Evolutionary conservation across 495 filamentous ascomycete species (phyloP), one percentile per base, ranked within the genome.

Genomic region (Podospora didyma): DNA sequence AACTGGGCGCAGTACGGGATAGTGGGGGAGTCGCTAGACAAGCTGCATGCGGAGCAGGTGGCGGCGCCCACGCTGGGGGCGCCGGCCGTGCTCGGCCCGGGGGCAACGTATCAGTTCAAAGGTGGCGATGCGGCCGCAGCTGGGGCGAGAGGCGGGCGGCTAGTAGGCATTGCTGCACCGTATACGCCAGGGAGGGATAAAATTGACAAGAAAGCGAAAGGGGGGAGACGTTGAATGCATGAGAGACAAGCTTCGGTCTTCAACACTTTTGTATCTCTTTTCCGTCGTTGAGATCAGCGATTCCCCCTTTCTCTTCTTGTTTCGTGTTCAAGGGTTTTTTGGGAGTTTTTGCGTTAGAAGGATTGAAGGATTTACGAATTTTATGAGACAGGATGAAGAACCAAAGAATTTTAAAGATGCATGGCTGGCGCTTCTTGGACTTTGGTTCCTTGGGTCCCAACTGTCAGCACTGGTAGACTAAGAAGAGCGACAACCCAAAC

Each of bases 1-100:
- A 95, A 95, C 74, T 96, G 92, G 92, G 82, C 83, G 6, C 90
- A 95, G 66, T 96, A 96, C 67, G 87, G 86, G 56, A 77, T 96
- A 17, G 84, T 91, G 1, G 91, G 90, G 23, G 86, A 88, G 54
- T 78, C 87, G 11, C 72, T 96, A 45, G 89, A 96, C 67, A 87
- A 86, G 69, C 76, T 96, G 61, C 92, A 96, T 72, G 79, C 82
- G 53, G 88, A 94, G 70, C 89, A 95, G 70, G 61, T 82, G 26
- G 70, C 71, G 49, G 77, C 87, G 39, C 91, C 91, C 0, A 74
- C 70, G 22, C 61, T 79, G 16, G 87, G 85, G 1, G 70, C 75
- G 46, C 85, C 86, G 6, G 63, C 68, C 6, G 34, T 55, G 11
- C 12, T 81, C 0, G 64, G 68, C 0, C 55, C 71, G 0, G 71